Evolutionary conservation across 345 rosid species (phyloP).

Genomic region (Balakata baccata): DNA sequence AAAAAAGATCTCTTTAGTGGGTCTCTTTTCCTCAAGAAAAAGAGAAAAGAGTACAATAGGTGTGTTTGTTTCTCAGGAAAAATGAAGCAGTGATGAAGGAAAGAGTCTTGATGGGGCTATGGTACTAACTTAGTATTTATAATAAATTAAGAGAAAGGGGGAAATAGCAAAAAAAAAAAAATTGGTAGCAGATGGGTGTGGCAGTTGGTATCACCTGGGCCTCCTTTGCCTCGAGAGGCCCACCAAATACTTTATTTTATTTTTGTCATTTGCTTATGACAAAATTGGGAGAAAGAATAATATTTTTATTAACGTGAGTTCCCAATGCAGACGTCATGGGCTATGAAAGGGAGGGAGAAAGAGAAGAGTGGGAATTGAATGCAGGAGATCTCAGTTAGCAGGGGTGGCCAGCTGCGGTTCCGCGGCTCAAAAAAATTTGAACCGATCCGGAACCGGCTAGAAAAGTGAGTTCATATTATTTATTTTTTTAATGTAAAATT

Average conservation of each 20-base stretch:
- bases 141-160: slow-evolving; percentile 15
- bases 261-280: neutral
- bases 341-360: slow-evolving; percentile 7
- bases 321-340: slow-evolving; percentile 38
- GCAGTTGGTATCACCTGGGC: slow-evolving; percentile 63
- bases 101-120: slow-evolving; percentile 7
- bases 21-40: neutral
- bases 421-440: too few species aligned
- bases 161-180: too few species aligned
- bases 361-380: slow-evolving; percentile 21
- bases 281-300: neutral
- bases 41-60: too few species aligned
- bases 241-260: slow-evolving; percentile 32
- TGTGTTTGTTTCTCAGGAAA: neutral
- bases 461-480: too few species aligned
- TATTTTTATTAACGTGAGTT: slow-evolving; percentile 23
- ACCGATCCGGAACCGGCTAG: too few species aligned
- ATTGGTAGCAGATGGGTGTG: slow-evolving; percentile 38
- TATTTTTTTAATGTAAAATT: too few species aligned
- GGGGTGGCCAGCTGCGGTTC: too few species aligned
- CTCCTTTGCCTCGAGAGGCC: slow-evolving; percentile 48
- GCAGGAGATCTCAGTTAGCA: slow-evolving; percentile 40
- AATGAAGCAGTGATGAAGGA: slow-evolving; percentile 20
- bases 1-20: too few species aligned
- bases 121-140: slow-evolving; percentile 41